Evolutionary conservation across 2,329 filamentous ascomycete genomes (phyloP), one percentile per base, ranked within the genome.

Genomic region (Pyrenochaeta sp.): DNA sequence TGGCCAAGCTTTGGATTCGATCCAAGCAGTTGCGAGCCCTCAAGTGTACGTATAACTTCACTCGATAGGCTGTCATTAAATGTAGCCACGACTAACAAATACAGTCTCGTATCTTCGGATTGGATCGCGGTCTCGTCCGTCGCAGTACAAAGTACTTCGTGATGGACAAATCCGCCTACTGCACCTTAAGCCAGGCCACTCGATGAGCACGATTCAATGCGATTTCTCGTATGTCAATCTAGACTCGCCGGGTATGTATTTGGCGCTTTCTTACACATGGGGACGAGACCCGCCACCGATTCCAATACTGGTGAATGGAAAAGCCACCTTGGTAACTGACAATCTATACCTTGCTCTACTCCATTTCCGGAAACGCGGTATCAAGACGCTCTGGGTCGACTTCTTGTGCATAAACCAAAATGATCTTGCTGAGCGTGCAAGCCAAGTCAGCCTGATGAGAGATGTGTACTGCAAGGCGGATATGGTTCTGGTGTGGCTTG

Each of bases 371-470:
- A 35, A 41, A 28, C 10, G 44, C n/a, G 17, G 17, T 10, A 32
- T 47, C 7, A 18, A 26, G 18, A 22, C 6, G 23, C 10, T 47
- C 20, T 47, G 44, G 44, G 41, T 51, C 7, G 52, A 55, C 23
- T 41, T 37, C n/a, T 20, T 53, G 4, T 55, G 52, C 22, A 53
- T 55, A 28, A 51, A 51, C 23, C 52, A 55, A 26, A 18, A 27
- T 3, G 38, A 55, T 26, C 13, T 26, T 13, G 22, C 37, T 5
- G 52, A 55, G 29, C 41, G 35, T 10, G 31, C 34, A 4, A 18
- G 17, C 7, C 48, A 55, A 20, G 37, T 55, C 7, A 20, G 18
- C 1, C 35, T 47, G 1, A 53, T 55, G 51, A 20, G 13, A 3
- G 17, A 46, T 19, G 43, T 55, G 9, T 55, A 45, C 37, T 3